Percentiles rank a stretch among this genome's conserved stretches.
Conservation (phyloP, 495 filamentous ascomycete genomes). For the Lasiosphaeriaceae sp. region DNA sequence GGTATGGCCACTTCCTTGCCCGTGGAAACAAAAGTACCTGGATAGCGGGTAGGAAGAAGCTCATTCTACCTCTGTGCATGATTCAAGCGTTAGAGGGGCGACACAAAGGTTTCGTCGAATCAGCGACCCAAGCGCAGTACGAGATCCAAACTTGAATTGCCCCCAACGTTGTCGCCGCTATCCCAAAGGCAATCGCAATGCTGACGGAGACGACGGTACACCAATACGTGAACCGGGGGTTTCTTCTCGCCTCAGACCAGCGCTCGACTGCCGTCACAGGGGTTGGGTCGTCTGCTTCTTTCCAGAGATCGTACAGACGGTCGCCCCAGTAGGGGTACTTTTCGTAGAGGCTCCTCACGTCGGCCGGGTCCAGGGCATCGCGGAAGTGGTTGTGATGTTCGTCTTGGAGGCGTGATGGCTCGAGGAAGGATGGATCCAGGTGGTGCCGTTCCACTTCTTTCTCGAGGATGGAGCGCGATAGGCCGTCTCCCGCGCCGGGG, state of each 20-base stretch:
- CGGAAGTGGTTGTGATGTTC: background rate
- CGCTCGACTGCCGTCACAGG: slow-evolving; percentile 10
- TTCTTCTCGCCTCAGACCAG: slow-evolving; percentile 11
- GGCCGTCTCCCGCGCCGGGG: background rate
- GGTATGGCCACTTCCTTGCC: too few species aligned
- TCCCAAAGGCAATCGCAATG: slow-evolving; percentile 10
- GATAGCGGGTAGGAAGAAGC: too few species aligned
- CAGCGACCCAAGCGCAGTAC: slow-evolving; percentile 8
- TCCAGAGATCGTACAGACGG: slow-evolving; percentile 10
- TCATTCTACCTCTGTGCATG: too few species aligned
- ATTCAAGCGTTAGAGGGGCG: too few species aligned
- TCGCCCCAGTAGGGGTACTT: slow-evolving; percentile 13
- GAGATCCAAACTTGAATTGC: slow-evolving; percentile 13
- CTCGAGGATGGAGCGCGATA: slow-evolving; percentile 4
- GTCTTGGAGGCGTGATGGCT: background rate
- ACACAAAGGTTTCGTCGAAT: slow-evolving; percentile 1
- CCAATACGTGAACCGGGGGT: slow-evolving; percentile 15
- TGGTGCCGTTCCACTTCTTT: background rate
- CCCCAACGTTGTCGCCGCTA: slow-evolving; percentile 6
- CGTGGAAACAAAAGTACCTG: too few species aligned
- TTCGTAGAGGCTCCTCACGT: slow-evolving; percentile 5
- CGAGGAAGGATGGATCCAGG: slow-evolving; percentile 3
- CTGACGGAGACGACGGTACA: slow-evolving; percentile 8
- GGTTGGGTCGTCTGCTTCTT: slow-evolving; percentile 12
- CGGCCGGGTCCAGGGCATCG: slow-evolving; percentile 3